Evolutionary conservation across 805 yeast species (phyloP).

Genomic region (Lachancea quebecensis): DNA sequence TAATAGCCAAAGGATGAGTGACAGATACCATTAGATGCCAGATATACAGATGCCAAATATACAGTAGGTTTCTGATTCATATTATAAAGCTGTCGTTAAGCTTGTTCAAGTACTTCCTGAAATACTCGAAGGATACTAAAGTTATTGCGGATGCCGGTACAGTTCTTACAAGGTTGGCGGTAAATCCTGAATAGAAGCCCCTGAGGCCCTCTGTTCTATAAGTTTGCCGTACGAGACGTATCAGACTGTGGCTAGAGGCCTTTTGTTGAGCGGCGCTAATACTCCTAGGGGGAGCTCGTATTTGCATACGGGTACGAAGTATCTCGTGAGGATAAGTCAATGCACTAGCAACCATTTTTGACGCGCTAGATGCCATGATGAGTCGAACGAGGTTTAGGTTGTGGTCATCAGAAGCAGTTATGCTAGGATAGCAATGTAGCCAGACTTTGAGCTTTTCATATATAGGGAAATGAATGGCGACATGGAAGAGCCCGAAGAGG

Average conservation of each 20-base stretch:
- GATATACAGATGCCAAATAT: neutral
- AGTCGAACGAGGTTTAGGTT: conserved; percentile 36
- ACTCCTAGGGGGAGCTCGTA: conserved; percentile 33
- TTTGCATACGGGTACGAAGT: conserved; percentile 81
- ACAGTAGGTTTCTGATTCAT: neutral
- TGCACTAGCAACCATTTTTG: conserved; percentile 84
- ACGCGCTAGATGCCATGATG: conserved; percentile 62
- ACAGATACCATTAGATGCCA: neutral
- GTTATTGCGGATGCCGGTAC: conserved; percentile 97
- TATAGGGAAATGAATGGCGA: conserved; percentile 92
- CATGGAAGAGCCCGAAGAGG: conserved; percentile 82
- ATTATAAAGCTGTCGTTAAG: conserved; percentile 9
- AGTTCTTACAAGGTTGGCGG: conserved; percentile 79
- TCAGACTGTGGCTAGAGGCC: conserved; percentile 2
- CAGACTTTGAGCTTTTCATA: conserved; percentile 72
- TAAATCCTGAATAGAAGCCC: conserved; percentile 87
- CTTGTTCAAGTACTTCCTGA: conserved; percentile 44
- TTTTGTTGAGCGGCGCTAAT: neutral
- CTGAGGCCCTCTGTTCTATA: conserved; percentile 58
- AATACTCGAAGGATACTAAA: conserved; percentile 81
- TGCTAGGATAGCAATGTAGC: conserved; percentile 32
- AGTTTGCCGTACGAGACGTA: conserved; percentile 20
- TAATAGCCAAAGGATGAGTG: neutral
- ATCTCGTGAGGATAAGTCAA: conserved; percentile 95
- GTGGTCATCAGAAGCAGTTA: conserved; percentile 15